phyloP scores from a whole-genome alignment of 768 basidiomycete species.

The Tylopilus balloui region DNA sequence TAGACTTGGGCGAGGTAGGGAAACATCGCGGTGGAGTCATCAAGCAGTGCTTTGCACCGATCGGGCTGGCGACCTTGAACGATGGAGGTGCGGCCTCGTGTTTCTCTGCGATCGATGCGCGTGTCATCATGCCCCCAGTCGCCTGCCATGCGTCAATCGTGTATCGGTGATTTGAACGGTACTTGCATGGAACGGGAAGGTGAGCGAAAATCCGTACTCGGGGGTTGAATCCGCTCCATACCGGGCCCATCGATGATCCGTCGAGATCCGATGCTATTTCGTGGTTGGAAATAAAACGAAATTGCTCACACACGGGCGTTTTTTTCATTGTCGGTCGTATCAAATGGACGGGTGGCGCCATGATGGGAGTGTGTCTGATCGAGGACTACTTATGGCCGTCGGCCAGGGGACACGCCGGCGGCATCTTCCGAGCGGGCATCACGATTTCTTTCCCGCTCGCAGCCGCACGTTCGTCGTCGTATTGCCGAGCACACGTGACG shows the following conservation, averaged over 20 bases:
- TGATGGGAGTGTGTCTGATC: neutral
- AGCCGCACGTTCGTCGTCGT: constrained; percentile 2
- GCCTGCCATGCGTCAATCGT: neutral
- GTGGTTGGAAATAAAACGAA: no score
- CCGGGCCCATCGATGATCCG: constrained; percentile 7
- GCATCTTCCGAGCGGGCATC: neutral
- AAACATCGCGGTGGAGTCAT: neutral
- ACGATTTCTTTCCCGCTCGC: neutral
- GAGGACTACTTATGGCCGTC: neutral
- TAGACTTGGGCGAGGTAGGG: neutral
- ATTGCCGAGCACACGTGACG: constrained; percentile 1
- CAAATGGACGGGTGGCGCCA: neutral
- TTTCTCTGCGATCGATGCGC: neutral
- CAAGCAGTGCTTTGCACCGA: neutral
- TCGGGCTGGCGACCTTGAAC: neutral
- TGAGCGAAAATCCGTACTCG: neutral
- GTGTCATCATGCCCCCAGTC: neutral
- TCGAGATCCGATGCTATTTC: neutral
- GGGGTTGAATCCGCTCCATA: neutral
- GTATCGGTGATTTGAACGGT: neutral
- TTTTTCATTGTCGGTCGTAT: neutral
- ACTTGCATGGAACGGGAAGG: neutral
- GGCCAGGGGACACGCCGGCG: neutral
- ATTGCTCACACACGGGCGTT: neutral
- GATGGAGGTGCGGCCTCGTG: neutral